phyloP scores from a whole-genome alignment of 257 asterid genomes.

The Primulina huaijiensis region DNA sequence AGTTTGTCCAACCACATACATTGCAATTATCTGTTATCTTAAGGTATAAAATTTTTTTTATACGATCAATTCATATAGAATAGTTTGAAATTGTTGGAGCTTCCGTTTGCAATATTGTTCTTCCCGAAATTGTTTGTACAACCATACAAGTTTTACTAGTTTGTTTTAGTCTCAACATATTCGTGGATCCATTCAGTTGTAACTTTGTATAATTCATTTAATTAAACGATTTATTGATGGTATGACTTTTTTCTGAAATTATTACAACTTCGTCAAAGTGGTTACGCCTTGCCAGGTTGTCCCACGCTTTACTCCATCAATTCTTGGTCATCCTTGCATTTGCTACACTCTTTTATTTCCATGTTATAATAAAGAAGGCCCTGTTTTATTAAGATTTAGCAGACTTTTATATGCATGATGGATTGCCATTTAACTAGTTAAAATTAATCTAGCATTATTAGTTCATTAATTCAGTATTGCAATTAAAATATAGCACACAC shows the following conservation, averaged over 20 bases:
- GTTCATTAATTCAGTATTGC: too few species aligned
- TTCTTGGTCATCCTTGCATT: neutral
- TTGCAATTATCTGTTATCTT: neutral
- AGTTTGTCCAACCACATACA: neutral
- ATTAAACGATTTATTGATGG: too few species aligned
- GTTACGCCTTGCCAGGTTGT: neutral
- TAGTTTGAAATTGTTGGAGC: neutral
- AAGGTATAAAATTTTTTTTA: neutral
- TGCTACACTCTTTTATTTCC: neutral
- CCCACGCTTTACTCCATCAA: neutral
- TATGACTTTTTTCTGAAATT: neutral
- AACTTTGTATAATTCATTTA: too few species aligned
- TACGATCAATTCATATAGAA: neutral
- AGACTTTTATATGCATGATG: too few species aligned
- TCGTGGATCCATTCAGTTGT: neutral
- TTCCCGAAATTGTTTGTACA: slow-evolving; percentile 8
- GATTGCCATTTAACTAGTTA: too few species aligned
- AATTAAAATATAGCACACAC: too few species aligned
- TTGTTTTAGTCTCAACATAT: neutral
- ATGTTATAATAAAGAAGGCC: too few species aligned
- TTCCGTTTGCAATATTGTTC: neutral
- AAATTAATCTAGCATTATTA: too few species aligned
- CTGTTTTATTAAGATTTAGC: too few species aligned
- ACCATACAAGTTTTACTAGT: neutral
- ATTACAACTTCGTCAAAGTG: neutral